These are phyloP conservation scores for Populus tomentosa DNA, from an alignment of 441 rosid species.

Conservation along the genomic window DNA sequence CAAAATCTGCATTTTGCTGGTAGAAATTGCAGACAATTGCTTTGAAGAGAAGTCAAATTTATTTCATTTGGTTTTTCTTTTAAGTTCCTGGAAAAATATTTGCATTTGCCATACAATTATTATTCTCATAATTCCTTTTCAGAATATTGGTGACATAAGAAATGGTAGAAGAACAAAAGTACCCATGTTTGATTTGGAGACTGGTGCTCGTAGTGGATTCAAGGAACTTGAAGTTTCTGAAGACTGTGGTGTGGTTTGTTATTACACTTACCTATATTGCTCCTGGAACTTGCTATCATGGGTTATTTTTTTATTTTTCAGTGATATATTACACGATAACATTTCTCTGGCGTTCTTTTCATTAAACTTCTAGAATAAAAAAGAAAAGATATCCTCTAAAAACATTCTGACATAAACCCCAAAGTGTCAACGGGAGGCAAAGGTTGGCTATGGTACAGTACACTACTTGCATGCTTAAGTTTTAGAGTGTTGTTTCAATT, in stretches of 20 bases:
- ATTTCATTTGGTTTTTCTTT: not conserved
- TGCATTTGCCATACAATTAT: not conserved
- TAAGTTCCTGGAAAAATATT: not conserved
- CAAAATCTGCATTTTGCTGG: not conserved
- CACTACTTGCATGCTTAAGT: not conserved
- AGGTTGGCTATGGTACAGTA: not conserved
- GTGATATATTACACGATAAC: not conserved
- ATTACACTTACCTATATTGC: constrained; percentile 11
- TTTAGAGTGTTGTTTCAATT: not conserved
- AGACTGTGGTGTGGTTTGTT: constrained; percentile 92
- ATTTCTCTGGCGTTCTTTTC: not conserved
- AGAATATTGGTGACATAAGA: constrained; percentile 82
- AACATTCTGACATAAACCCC: constrained; percentile 5
- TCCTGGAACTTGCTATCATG: constrained; percentile 8
- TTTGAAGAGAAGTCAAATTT: not conserved
- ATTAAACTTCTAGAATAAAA: not conserved
- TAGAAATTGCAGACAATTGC: not conserved
- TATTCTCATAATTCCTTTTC: constrained; percentile 28
- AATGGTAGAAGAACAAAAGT: constrained; percentile 71
- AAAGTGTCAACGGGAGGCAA: not conserved
- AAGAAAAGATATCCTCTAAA: not conserved
- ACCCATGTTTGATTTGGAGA: constrained; percentile 86
- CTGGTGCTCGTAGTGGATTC: constrained; percentile 81
- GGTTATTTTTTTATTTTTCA: not conserved
- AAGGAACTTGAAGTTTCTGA: constrained; percentile 93